Evolutionary conservation across 306 rosid genomes (phyloP), one percentile per base, ranked within the genome.

Genomic region (Trifolium subterraneum): DNA sequence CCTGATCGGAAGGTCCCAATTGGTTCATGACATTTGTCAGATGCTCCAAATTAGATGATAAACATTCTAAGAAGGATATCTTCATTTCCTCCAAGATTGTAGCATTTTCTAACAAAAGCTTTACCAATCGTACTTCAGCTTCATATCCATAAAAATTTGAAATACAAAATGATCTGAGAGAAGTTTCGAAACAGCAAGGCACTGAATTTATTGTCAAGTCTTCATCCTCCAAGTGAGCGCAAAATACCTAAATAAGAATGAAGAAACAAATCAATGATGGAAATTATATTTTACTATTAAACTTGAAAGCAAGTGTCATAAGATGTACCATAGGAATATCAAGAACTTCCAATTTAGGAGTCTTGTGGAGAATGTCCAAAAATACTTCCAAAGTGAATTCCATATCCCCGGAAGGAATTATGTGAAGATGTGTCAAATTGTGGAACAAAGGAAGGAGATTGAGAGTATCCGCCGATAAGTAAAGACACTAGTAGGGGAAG

Each of bases 301-400:
- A 27, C 31, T 27, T 27, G 31, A 27, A 27, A 27, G 5, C 31
- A 27, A 27, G 3, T 27, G 31, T 3, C 31, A 27, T 27, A 27
- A 41, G 13, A 41, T 41, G 45, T 41, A 41, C 45, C 48, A 4
- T 4, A 42, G 14, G 48, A 42, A 42, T 42, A 10, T 19, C 18
- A 52, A 78, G 82, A 52, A 22, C 38, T 41, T 64, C 73, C 60
- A 78, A 36, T 18, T 14, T 51, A 52, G 73, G 78, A 16, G 78
- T 51, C 51, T 52, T 78, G 5, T 52, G 68, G 55, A 71, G 82
- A 78, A 78, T 52, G 68, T 52, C 60, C 77, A 71, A 35, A 6
- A 35, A 35, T 35, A 35, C 38, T 35, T 35, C 38, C 1, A 35
- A 2, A 35, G 38, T 35, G 38, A 35, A 35, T 35, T 35, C 38